These are phyloP conservation scores for Tuber melanosporum DNA, from an alignment of 495 filamentous ascomycete species.

Conservation along the genomic window DNA sequence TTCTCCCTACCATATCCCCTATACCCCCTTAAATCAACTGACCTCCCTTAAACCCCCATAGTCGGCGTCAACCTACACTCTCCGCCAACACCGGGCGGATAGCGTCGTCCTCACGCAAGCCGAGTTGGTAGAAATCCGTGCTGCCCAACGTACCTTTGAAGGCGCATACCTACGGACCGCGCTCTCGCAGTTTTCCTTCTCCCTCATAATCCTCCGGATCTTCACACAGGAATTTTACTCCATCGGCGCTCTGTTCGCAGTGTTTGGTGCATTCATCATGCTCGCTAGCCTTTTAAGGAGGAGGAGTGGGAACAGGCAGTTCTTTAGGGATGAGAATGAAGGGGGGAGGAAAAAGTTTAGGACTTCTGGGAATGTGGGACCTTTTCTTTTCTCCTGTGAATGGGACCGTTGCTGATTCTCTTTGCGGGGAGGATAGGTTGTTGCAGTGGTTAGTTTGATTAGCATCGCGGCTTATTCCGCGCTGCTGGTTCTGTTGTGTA, in stretches of 20 bases:
- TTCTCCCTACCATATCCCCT: not conserved
- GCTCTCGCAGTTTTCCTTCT: constrained; percentile 87
- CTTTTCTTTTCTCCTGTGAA: not conserved
- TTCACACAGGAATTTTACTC: constrained; percentile 93
- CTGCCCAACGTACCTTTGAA: constrained; percentile 92
- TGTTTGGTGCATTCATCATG: constrained; percentile 79
- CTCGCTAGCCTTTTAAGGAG: constrained; percentile 73
- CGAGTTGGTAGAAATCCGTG: constrained; percentile 90
- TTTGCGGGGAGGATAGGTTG: constrained; percentile 70
- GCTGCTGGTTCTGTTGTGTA: constrained; percentile 67
- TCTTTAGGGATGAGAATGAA: constrained; percentile 68
- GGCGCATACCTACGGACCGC: constrained; percentile 94
- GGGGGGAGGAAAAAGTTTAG: constrained; percentile 67
- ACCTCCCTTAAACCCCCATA: constrained; percentile 3
- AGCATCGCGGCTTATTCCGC: constrained; percentile 75
- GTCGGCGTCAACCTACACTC: constrained; percentile 23
- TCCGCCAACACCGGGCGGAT: constrained; percentile 77
- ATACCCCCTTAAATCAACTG: not conserved
- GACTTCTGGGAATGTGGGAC: constrained; percentile 66
- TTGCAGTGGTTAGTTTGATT: constrained; percentile 74
- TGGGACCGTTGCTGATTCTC: constrained; percentile 56
- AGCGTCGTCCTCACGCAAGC: constrained; percentile 71
- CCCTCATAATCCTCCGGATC: constrained; percentile 89
- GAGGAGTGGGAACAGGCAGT: constrained; percentile 85
- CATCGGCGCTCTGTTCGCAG: constrained; percentile 84